These are phyloP conservation scores for Fusarium sp. DNA, from an alignment of 2,329 filamentous ascomycete genomes.

Conservation along the genomic window DNA sequence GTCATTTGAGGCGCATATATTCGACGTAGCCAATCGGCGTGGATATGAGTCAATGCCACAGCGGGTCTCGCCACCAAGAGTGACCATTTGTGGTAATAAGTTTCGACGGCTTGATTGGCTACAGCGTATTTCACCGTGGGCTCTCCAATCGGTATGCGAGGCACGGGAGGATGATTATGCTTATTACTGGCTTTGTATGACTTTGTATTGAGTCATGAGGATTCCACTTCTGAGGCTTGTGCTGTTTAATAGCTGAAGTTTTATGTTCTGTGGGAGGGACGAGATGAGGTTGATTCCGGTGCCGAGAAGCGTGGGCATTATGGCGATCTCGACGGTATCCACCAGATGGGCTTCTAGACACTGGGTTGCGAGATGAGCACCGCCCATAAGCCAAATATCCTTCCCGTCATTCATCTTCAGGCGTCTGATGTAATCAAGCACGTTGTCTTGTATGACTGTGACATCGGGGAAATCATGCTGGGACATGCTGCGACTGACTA, in stretches of 20 bases:
- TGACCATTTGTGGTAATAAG: background rate
- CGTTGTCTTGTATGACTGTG: constrained; percentile 37
- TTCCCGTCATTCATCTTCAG: constrained; percentile 36
- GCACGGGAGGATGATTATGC: background rate
- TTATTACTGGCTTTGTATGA: background rate
- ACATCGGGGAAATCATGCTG: constrained; percentile 33
- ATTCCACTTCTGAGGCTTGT: constrained; percentile 32
- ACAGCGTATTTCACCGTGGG: constrained; percentile 6
- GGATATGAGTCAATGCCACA: constrained; percentile 3
- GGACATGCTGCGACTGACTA: constrained; percentile 40
- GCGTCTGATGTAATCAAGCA: constrained; percentile 28
- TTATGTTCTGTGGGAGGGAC: background rate
- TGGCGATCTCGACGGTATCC: constrained; percentile 44
- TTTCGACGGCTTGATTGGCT: background rate
- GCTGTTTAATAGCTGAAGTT: constrained; percentile 15
- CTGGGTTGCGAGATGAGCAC: constrained; percentile 42
- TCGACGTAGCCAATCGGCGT: constrained; percentile 11
- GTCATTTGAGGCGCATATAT: background rate
- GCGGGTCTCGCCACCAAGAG: background rate
- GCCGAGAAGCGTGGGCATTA: constrained; percentile 39
- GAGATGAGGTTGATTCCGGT: constrained; percentile 38
- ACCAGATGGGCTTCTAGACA: constrained; percentile 44
- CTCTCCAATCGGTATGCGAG: background rate
- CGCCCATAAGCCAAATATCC: constrained; percentile 52
- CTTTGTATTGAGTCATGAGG: constrained; percentile 33